These are phyloP conservation scores for Ascochyta lentis DNA, from an alignment of 2,329 filamentous ascomycete species.

Conservation along the genomic window DNA sequence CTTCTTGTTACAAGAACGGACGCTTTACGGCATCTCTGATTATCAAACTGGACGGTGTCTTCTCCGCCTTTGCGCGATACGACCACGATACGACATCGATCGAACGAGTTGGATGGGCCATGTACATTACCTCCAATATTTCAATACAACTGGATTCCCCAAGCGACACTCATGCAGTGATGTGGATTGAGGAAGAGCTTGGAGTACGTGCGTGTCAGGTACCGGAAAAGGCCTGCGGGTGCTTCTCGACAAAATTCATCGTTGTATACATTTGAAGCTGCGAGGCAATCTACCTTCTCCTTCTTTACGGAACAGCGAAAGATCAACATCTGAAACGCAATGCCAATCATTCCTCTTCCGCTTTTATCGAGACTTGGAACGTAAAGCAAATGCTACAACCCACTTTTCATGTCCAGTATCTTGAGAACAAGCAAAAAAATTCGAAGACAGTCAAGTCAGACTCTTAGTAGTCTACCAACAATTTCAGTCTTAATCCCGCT, in stretches of 20 bases:
- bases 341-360: conserved; percentile 49
- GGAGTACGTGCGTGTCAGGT: not conserved
- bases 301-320: conserved; percentile 48
- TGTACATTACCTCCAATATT: conserved; percentile 16
- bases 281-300: conserved; percentile 35
- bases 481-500: not conserved
- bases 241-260: conserved; percentile 8
- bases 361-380: conserved; percentile 20
- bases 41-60: conserved; percentile 63
- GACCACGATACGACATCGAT: not conserved
- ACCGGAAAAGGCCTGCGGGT: not conserved
- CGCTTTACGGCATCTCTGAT: conserved; percentile 99
- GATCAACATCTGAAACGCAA: conserved; percentile 36
- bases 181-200: not conserved
- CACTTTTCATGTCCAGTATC: not conserved
- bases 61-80: conserved; percentile 5
- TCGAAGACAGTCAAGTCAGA: not conserved
- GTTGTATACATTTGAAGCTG: conserved; percentile 39
- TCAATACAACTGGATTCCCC: conserved; percentile 9
- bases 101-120: conserved; percentile 11
- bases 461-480: not conserved
- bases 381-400: conserved; percentile 13
- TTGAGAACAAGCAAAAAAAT: not conserved
- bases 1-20: conserved; percentile 96
- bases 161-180: not conserved